Evolutionary conservation across 345 rosid genomes (phyloP).

Genomic region (Citrus hindsii): DNA sequence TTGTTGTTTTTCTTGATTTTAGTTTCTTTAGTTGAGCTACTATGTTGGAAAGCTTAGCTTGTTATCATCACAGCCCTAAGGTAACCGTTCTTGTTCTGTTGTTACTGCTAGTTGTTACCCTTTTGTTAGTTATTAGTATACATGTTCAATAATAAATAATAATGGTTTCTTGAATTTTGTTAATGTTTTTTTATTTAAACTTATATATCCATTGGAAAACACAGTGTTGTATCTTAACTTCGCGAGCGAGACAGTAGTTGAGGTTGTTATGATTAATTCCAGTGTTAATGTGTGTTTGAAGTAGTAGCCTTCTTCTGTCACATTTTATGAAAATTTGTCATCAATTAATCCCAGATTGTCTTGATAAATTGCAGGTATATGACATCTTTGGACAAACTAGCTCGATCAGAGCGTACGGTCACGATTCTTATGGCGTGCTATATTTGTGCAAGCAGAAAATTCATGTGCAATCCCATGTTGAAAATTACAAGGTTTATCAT

Average conservation of each 20-base stretch:
- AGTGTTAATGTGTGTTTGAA: no score
- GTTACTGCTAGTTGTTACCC: background rate
- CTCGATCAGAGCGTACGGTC: slow-evolving; percentile 18
- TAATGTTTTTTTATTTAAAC: background rate
- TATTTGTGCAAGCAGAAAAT: slow-evolving; percentile 20
- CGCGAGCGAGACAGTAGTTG: background rate
- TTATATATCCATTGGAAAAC: no score
- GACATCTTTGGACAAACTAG: slow-evolving; percentile 36
- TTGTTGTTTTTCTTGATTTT: background rate
- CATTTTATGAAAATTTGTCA: background rate
- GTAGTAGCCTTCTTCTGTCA: background rate
- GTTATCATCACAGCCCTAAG: slow-evolving; percentile 47
- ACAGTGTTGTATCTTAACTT: no score
- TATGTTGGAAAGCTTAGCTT: slow-evolving; percentile 56
- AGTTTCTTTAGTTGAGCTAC: background rate
- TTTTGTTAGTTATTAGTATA: background rate
- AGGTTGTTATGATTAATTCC: background rate
- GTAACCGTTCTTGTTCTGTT: slow-evolving; percentile 24
- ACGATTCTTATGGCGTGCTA: slow-evolving; percentile 17
- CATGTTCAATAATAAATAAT: background rate
- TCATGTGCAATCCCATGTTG: slow-evolving; percentile 18
- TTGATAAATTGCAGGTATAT: slow-evolving; percentile 47
- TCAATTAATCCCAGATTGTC: background rate
- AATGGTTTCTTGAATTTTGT: background rate
- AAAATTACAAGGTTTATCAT: slow-evolving; percentile 25